Evolutionary conservation across 2,329 filamentous ascomycete genomes (phyloP), one percentile per base, ranked within the genome.

Genomic region (Moelleriella libera): DNA sequence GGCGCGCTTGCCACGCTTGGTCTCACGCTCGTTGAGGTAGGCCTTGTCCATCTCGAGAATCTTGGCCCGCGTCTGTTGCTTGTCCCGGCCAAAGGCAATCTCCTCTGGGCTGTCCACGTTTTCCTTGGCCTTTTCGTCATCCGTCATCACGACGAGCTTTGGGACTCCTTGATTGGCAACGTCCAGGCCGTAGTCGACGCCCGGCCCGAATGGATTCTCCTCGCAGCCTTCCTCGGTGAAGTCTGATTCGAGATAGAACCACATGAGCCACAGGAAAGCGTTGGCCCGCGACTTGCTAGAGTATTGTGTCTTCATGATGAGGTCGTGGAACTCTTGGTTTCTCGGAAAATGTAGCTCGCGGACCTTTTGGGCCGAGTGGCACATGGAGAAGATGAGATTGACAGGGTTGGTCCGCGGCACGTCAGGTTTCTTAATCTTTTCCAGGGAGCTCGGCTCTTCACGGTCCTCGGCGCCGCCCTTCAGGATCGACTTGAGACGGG

Each of bases 241-340:
- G 61, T 96, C 88, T 30, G 89, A 95, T 63, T 98, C 92, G 14
- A 98, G 75, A 60, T 98, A 97, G 72, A 92, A 96, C 92, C 92
- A 98, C 81, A 98, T 94, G 52, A 98, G 71, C 92, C 92, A 98
- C 21, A 98, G 68, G 56, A 98, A 98, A 1, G 90, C 90, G 43
- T 71, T 81, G 1, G 92, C 89, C 52, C 92, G 79, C 51, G 87
- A 94, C 54, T 73, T 68, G 64, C 89, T 97, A 49, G 82, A 87
- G 51, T 88, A 76, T 29, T 85, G 83, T 1, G 83, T 82, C 59
- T 87, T 83, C 89, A 97, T 97, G 57, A 98, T 83, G 12, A 98
- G 76, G 58, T 98, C 92, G 63, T 96, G 94, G 63, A 98, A 97
- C 64, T 98, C 92, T 54, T 83, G 78, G 1, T 82, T 80, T 5